Conservation (phyloP, 192 early-diverging fungal genomes). For the Umbelopsis ramanniana region DNA sequence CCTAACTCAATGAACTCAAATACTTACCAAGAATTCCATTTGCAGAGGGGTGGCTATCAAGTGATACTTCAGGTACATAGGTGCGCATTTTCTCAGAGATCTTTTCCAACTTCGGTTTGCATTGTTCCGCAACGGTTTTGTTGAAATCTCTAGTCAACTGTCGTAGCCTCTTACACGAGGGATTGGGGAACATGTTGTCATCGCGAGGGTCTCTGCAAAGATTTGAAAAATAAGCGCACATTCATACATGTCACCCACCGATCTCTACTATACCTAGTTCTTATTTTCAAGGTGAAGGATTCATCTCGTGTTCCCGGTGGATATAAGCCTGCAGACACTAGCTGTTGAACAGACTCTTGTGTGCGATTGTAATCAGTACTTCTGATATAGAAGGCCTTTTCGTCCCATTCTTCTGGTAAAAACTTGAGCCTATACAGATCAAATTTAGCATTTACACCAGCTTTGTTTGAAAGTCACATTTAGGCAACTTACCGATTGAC, state of each 20-base stretch:
- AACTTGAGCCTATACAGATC: slow-evolving; percentile 26
- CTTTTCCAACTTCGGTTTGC: slow-evolving; percentile 27
- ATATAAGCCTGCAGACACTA: slow-evolving; percentile 45
- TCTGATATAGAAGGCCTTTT: slow-evolving; percentile 33
- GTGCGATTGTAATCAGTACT: slow-evolving; percentile 43
- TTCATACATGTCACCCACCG: background rate
- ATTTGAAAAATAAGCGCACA: background rate
- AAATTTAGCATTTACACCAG: no score
- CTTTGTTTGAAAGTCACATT: background rate
- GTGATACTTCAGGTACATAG: slow-evolving; percentile 38
- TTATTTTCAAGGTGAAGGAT: slow-evolving; percentile 30
- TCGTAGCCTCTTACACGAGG: slow-evolving; percentile 33
- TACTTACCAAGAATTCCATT: slow-evolving; percentile 44
- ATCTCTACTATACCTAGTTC: slow-evolving; percentile 33
- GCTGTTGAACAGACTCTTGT: slow-evolving; percentile 44
- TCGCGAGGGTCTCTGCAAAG: slow-evolving; percentile 31
- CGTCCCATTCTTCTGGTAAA: slow-evolving; percentile 28
- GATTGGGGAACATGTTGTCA: slow-evolving; percentile 45
- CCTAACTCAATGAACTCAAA: background rate
- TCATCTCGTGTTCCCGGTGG: slow-evolving; percentile 27
- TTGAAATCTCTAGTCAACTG: slow-evolving; percentile 35
- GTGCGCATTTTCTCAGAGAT: slow-evolving; percentile 28
- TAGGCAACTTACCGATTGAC: slow-evolving; percentile 30
- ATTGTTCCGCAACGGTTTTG: slow-evolving; percentile 22
- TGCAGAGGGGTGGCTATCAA: slow-evolving; percentile 41